Evolutionary conservation across 1,139 yeast genomes (phyloP).

Genomic region (Kodamaea sp.): DNA sequence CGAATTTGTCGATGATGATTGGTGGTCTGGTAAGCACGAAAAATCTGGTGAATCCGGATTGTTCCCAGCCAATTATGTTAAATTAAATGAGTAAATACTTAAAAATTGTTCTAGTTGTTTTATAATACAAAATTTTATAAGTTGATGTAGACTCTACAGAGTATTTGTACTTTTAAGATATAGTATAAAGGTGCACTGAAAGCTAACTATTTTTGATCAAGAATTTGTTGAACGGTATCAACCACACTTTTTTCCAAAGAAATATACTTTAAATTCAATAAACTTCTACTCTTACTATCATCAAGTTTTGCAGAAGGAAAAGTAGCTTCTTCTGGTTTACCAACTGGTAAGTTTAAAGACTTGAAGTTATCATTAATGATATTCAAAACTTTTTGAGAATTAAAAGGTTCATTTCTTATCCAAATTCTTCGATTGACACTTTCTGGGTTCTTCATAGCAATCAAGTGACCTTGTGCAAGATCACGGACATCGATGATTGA

Average conservation of each 20-base stretch:
- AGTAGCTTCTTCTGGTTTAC: too few species aligned
- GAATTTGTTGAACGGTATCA: slow-evolving; percentile 44
- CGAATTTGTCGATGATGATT: slow-evolving; percentile 87
- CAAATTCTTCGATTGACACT: slow-evolving; percentile 24
- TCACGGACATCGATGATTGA: slow-evolving; percentile 41
- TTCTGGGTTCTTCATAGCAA: slow-evolving; percentile 26
- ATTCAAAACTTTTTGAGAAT: slow-evolving; percentile 32
- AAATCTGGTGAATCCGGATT: slow-evolving; percentile 70
- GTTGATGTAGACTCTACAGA: background rate
- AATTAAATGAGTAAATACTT: slow-evolving; percentile 24
- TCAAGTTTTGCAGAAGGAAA: background rate
- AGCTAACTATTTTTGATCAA: slow-evolving; percentile 1
- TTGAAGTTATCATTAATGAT: slow-evolving; percentile 15
- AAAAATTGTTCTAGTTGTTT: background rate
- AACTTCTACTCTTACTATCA: slow-evolving; percentile 21
- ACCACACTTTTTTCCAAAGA: slow-evolving; percentile 34
- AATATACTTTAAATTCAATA: slow-evolving; percentile 36
- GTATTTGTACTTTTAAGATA: too few species aligned
- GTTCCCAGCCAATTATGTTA: slow-evolving; percentile 89
- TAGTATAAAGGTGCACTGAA: too few species aligned
- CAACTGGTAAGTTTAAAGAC: too few species aligned
- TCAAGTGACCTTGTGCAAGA: slow-evolving; percentile 35
- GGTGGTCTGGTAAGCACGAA: slow-evolving; percentile 88
- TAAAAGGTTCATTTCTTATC: slow-evolving; percentile 26
- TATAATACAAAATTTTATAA: background rate